Evolutionary conservation across 768 basidiomycete species (phyloP).

Genomic region (Podaxis mareebaensis): DNA sequence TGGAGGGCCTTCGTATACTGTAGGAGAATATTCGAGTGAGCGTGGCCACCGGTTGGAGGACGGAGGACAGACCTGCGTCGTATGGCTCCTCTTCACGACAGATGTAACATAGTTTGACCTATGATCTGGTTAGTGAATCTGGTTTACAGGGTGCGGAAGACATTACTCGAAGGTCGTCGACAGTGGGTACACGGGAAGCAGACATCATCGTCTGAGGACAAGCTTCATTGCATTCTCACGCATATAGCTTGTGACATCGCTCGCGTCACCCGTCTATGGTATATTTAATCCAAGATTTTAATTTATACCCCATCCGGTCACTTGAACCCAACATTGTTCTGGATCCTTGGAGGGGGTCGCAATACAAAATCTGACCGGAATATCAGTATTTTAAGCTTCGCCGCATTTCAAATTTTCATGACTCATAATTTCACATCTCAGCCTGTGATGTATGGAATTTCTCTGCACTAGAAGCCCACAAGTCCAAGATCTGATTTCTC

Average conservation of each 20-base stretch:
- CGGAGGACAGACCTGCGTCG: conserved; percentile 39
- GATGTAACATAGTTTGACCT: conserved; percentile 81
- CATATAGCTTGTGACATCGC: background rate
- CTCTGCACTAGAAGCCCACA: too few relatives aligned
- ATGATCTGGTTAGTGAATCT: background rate
- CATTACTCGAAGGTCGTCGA: conserved; percentile 32
- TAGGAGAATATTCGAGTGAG: background rate
- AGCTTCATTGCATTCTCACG: conserved; percentile 9
- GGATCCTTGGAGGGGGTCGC: too few relatives aligned
- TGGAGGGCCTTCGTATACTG: conserved; percentile 49
- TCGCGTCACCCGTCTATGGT: background rate
- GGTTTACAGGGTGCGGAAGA: background rate
- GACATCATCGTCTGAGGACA: conserved; percentile 12
- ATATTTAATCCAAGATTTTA: background rate
- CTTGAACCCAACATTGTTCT: too few relatives aligned
- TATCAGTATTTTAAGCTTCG: too few relatives aligned
- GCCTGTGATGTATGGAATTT: too few relatives aligned
- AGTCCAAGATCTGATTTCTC: too few relatives aligned
- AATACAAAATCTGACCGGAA: too few relatives aligned
- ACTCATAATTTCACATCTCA: too few relatives aligned
- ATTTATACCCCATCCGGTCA: too few relatives aligned
- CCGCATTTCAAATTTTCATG: too few relatives aligned
- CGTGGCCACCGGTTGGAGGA: background rate
- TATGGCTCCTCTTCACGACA: conserved; percentile 71
- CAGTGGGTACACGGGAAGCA: conserved; percentile 25